phyloP scores from a whole-genome alignment of 805 yeast genomes.

The Saturnispora galanensis region DNA sequence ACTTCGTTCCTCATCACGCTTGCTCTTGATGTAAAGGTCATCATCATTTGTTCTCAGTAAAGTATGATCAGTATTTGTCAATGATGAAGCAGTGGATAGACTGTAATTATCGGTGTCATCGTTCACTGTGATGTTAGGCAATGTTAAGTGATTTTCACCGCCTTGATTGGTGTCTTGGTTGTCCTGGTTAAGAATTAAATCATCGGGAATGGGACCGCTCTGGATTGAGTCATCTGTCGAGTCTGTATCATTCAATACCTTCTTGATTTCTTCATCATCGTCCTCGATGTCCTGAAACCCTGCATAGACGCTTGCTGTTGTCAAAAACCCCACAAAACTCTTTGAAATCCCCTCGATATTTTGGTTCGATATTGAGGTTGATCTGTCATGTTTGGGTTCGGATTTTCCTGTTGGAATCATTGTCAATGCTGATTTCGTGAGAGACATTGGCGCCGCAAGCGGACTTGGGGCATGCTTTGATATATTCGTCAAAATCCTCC shows the following conservation, averaged over 20 bases:
- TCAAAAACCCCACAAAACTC: slow-evolving; percentile 44
- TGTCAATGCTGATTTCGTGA: slow-evolving; percentile 1
- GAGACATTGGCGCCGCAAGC: neutral
- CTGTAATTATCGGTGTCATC: neutral
- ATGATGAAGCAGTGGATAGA: neutral
- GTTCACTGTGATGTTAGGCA: neutral
- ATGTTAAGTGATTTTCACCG: neutral
- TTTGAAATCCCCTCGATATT: slow-evolving; percentile 35
- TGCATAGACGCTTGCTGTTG: slow-evolving; percentile 48
- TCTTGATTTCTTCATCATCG: slow-evolving; percentile 20
- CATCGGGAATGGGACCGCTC: neutral
- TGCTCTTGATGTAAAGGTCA: neutral
- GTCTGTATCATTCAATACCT: slow-evolving; percentile 9
- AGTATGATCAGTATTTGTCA: neutral
- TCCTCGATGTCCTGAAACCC: slow-evolving; percentile 28
- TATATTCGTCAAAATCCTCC: slow-evolving; percentile 15
- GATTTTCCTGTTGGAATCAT: neutral
- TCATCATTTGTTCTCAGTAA: neutral
- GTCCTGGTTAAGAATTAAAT: too few relatives aligned
- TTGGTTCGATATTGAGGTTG: slow-evolving; percentile 1
- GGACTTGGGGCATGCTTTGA: slow-evolving; percentile 15
- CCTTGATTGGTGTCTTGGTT: neutral
- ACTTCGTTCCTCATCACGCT: slow-evolving; percentile 1
- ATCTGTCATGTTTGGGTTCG: neutral
- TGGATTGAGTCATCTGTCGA: neutral